Evolutionary conservation across 2,329 filamentous ascomycete species (phyloP).

Genomic region (Monosporascus sp.): DNA sequence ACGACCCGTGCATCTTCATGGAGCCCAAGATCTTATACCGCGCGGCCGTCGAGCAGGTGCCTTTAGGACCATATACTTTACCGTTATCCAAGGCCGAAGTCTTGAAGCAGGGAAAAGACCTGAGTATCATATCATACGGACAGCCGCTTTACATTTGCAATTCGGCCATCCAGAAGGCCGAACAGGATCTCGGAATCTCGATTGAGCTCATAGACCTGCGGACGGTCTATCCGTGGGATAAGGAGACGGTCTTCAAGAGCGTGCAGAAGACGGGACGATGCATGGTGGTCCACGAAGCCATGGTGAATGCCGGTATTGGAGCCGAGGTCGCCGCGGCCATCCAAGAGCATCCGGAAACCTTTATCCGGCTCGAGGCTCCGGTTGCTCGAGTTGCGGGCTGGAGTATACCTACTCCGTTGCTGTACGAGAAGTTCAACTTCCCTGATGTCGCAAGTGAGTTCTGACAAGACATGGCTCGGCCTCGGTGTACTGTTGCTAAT

Average conservation of each 20-base stretch:
- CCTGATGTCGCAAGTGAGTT: slow-evolving; percentile 83
- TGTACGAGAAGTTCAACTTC: slow-evolving; percentile 76
- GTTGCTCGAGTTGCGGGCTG: slow-evolving; percentile 84
- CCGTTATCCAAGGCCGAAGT: slow-evolving; percentile 83
- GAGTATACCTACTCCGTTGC: slow-evolving; percentile 75
- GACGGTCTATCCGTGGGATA: slow-evolving; percentile 90
- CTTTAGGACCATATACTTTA: slow-evolving; percentile 72
- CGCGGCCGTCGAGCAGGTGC: slow-evolving; percentile 87
- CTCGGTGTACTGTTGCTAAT: slow-evolving; percentile 19
- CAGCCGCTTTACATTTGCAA: slow-evolving; percentile 83
- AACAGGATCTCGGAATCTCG: slow-evolving; percentile 70
- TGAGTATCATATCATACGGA: slow-evolving; percentile 85
- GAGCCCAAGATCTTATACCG: slow-evolving; percentile 92
- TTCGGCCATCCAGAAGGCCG: slow-evolving; percentile 68
- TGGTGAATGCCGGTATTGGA: slow-evolving; percentile 84
- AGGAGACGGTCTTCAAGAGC: slow-evolving; percentile 72
- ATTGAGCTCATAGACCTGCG: slow-evolving; percentile 84
- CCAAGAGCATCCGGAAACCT: slow-evolving; percentile 71
- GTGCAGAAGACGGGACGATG: slow-evolving; percentile 83
- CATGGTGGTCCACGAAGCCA: slow-evolving; percentile 86
- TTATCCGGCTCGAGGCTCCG: slow-evolving; percentile 77
- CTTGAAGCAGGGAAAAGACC: slow-evolving; percentile 70
- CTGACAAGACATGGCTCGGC: neutral
- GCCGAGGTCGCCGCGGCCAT: slow-evolving; percentile 86
- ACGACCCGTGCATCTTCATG: slow-evolving; percentile 88